These are phyloP conservation scores for Serendipita sp. DNA, from an alignment of 768 basidiomycete genomes.

Conservation along the genomic window DNA sequence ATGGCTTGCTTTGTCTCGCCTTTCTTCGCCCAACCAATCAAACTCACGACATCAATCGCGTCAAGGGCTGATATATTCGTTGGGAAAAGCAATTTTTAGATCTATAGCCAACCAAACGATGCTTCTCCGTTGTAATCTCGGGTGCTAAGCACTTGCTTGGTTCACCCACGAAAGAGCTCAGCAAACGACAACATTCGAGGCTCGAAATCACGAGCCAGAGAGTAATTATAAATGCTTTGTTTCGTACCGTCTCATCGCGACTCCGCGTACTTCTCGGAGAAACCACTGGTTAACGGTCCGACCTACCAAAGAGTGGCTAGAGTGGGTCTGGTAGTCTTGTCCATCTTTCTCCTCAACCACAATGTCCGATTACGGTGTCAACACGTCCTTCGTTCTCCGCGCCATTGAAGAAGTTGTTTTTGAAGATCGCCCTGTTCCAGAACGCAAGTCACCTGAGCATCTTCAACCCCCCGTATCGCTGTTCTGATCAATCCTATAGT, in stretches of 20 bases:
- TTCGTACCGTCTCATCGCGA: neutral
- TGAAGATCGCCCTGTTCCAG: conserved; percentile 61
- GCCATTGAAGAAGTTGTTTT: conserved; percentile 51
- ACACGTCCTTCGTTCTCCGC: conserved; percentile 64
- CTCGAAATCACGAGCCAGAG: neutral
- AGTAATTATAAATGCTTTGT: neutral
- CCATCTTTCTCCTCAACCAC: conserved; percentile 11
- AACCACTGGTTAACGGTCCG: neutral
- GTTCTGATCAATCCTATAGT: conserved; percentile 25
- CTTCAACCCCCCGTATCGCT: neutral
- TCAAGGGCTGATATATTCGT: no score
- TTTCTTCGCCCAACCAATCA: no score
- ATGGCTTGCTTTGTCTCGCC: neutral
- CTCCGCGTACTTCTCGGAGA: neutral
- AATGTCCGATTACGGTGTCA: conserved; percentile 40
- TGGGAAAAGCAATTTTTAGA: no score
- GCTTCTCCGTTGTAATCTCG: no score
- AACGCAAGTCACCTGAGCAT: conserved; percentile 28
- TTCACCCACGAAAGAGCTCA: neutral
- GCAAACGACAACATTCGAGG: neutral
- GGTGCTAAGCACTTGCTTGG: no score
- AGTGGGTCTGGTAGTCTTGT: neutral
- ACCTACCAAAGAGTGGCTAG: neutral
- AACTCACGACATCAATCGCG: no score
- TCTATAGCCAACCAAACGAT: no score